These are phyloP conservation scores for Phaeosphaeria sp. DNA, from an alignment of 2,329 filamentous ascomycete genomes.

Conservation along the genomic window DNA sequence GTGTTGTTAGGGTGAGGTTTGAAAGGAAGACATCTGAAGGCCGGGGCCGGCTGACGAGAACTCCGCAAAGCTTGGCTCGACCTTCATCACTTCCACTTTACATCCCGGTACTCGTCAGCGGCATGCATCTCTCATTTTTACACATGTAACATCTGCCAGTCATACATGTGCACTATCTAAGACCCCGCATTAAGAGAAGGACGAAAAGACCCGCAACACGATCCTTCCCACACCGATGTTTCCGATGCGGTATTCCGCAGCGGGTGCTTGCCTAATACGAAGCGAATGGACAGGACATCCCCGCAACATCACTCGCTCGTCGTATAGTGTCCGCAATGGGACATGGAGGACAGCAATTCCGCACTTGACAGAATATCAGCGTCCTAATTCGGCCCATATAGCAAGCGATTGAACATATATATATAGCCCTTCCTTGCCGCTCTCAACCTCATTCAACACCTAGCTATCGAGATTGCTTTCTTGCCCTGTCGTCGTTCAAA, in stretches of 20 bases:
- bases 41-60: background rate
- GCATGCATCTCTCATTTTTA: background rate
- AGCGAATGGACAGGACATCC: background rate
- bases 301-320: background rate
- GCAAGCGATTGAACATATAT: background rate
- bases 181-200: background rate
- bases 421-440: background rate
- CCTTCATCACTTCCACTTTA: background rate
- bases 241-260: background rate
- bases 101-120: background rate
- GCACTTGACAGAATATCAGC: no score
- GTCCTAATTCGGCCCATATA: background rate
- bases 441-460: background rate
- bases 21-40: conserved; percentile 2
- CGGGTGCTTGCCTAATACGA: background rate
- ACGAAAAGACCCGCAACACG: background rate
- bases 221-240: background rate
- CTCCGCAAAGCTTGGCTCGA: background rate
- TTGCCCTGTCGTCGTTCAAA: background rate
- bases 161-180: background rate
- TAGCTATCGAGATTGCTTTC: background rate
- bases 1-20: background rate
- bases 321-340: background rate
- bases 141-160: background rate
- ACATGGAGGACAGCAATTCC: no score